Conservation (phyloP, 176 grass and related monocot genomes). For the Chloris gayana region DNA sequence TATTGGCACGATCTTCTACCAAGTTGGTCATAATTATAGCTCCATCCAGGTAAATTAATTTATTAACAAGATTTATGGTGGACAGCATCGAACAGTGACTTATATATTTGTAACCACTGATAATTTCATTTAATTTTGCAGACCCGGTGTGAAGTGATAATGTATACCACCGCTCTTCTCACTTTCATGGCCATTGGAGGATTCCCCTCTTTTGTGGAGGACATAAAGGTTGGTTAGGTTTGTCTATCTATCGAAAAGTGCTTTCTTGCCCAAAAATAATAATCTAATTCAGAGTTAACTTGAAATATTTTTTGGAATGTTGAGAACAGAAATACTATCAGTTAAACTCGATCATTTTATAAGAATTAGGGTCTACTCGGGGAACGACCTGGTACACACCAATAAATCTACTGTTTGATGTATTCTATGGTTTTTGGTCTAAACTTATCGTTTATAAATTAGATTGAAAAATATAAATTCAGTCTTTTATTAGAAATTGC, state of each 20-base stretch:
- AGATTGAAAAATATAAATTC: neutral
- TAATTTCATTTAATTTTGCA: slow-evolving; percentile 25
- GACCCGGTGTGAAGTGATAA: slow-evolving; percentile 48
- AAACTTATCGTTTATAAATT: too few species aligned
- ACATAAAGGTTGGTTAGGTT: slow-evolving; percentile 23
- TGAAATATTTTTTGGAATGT: neutral
- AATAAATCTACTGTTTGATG: too few species aligned
- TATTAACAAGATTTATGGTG: neutral
- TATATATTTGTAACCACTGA: neutral
- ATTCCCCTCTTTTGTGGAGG: slow-evolving; percentile 56
- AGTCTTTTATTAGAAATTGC: neutral
- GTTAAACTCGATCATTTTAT: neutral
- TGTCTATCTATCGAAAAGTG: neutral
- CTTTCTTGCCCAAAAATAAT: neutral
- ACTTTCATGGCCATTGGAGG: slow-evolving; percentile 60
- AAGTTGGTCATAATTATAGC: slow-evolving; percentile 47
- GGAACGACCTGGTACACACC: too few species aligned
- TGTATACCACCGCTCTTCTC: slow-evolving; percentile 44
- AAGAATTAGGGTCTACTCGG: too few species aligned
- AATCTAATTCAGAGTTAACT: neutral
- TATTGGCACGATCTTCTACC: slow-evolving; percentile 54
- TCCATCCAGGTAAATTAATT: slow-evolving; percentile 50
- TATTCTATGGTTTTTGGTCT: too few species aligned
- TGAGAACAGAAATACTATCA: neutral
- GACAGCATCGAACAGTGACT: neutral